Conservation (phyloP, 2,329 filamentous ascomycete genomes). For the Karstenula rhodostoma region DNA sequence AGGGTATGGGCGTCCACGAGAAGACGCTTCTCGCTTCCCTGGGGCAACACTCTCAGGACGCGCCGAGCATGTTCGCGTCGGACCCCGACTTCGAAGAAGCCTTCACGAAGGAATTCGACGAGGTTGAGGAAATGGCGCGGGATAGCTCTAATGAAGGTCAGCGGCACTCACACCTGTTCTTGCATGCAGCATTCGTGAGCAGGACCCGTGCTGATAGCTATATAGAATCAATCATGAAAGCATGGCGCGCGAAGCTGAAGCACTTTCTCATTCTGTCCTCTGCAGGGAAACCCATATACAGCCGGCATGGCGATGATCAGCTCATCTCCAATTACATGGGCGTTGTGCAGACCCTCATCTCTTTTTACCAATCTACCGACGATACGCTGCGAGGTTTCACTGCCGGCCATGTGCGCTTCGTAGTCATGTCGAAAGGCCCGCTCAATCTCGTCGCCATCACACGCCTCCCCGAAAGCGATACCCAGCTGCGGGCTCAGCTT, state of each 20-base stretch:
- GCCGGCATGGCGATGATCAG: slow-evolving; percentile 87
- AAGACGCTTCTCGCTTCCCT: slow-evolving; percentile 75
- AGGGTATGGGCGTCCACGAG: slow-evolving; percentile 69
- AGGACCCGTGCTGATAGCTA: slow-evolving; percentile 37
- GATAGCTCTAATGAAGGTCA: slow-evolving; percentile 68
- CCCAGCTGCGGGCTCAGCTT: slow-evolving; percentile 84
- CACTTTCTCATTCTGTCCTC: slow-evolving; percentile 97
- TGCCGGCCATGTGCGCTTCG: slow-evolving; percentile 85
- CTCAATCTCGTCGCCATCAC: slow-evolving; percentile 95
- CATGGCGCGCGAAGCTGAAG: slow-evolving; percentile 93
- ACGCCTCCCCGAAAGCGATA: slow-evolving; percentile 88
- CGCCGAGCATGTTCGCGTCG: slow-evolving; percentile 62
- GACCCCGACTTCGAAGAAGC: slow-evolving; percentile 63
- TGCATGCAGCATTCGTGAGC: slow-evolving; percentile 20
- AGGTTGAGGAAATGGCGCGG: slow-evolving; percentile 67
- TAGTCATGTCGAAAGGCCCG: slow-evolving; percentile 83
- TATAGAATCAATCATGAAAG: slow-evolving; percentile 63
- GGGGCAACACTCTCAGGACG: slow-evolving; percentile 60
- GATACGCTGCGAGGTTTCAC: slow-evolving; percentile 84
- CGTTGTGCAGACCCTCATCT: slow-evolving; percentile 96
- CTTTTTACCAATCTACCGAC: slow-evolving; percentile 85
- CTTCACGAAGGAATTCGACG: slow-evolving; percentile 81
- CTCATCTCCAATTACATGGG: slow-evolving; percentile 94
- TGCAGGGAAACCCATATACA: slow-evolving; percentile 97
- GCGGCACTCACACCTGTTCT: slow-evolving; percentile 39